Percentiles rank a stretch among this genome's conserved stretches.
Evolutionary conservation across 495 filamentous ascomycete species (phyloP).

Genomic region (Daldinia caldariorum): DNA sequence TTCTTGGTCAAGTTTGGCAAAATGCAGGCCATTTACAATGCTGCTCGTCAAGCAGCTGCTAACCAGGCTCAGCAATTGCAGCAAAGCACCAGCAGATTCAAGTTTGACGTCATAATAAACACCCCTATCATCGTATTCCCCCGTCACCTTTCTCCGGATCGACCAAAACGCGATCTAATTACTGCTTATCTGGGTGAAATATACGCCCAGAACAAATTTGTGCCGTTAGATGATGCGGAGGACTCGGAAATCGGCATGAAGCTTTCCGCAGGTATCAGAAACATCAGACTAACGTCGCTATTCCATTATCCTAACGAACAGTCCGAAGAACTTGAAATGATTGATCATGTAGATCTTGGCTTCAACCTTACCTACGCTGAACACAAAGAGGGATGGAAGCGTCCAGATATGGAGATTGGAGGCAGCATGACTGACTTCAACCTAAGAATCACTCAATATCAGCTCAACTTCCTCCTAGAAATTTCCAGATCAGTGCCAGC

Average conservation of each 20-base stretch:
- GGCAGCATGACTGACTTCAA: constrained; percentile 93
- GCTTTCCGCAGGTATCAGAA: constrained; percentile 88
- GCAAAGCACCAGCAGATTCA: constrained; percentile 85
- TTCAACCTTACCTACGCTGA: constrained; percentile 92
- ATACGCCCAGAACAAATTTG: constrained; percentile 92
- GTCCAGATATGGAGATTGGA: constrained; percentile 91
- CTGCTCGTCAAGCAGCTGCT: constrained; percentile 92
- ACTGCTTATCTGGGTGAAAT: constrained; percentile 97
- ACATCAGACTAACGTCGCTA: constrained; percentile 87
- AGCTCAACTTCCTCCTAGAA: constrained; percentile 86
- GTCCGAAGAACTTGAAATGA: constrained; percentile 90
- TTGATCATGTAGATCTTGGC: constrained; percentile 93
- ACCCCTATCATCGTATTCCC: constrained; percentile 97
- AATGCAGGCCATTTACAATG: constrained; percentile 99
- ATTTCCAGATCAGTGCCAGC: constrained; percentile 85
- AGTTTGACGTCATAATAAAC: constrained; percentile 91
- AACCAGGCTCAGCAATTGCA: constrained; percentile 93
- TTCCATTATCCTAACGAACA: constrained; percentile 80
- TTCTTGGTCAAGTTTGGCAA: constrained; percentile 98
- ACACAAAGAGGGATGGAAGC: constrained; percentile 76
- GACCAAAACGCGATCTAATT: constrained; percentile 74
- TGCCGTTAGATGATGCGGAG: constrained; percentile 77
- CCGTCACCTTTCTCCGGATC: constrained; percentile 68
- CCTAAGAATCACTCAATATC: constrained; percentile 85
- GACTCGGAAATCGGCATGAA: constrained; percentile 81